Evolutionary conservation across 192 early-diverging fungal genomes (phyloP).

Genomic region (Coemansia sp.): DNA sequence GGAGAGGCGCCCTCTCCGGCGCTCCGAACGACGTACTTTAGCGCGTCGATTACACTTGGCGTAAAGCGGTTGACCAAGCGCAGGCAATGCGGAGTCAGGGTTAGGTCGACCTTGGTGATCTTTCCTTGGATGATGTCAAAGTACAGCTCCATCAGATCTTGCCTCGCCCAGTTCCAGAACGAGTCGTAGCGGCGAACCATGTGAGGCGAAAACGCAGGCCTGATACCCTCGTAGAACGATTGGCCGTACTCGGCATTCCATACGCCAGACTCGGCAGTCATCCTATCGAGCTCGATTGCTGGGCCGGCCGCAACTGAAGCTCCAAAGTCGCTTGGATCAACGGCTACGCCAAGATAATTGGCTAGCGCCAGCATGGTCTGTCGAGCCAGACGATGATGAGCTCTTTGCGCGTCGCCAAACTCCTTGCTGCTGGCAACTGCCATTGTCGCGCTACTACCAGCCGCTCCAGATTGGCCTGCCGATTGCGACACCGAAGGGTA

Average conservation of each 20-base stretch:
- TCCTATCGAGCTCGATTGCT: slow-evolving; percentile 75
- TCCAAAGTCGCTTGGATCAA: slow-evolving; percentile 66
- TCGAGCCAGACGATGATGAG: slow-evolving; percentile 66
- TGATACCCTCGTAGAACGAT: slow-evolving; percentile 83
- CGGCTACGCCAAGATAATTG: slow-evolving; percentile 77
- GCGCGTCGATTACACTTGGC: slow-evolving; percentile 1
- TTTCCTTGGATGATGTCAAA: slow-evolving; percentile 93
- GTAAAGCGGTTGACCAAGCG: slow-evolving; percentile 80
- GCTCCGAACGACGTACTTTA: slow-evolving; percentile 80
- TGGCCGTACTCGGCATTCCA: slow-evolving; percentile 93
- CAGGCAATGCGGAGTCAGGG: slow-evolving; percentile 70
- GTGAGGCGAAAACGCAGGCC: slow-evolving; percentile 69
- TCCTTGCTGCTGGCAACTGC: slow-evolving; percentile 83
- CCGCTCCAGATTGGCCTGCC: slow-evolving; percentile 49
- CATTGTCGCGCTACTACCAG: slow-evolving; percentile 59
- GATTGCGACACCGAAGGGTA: slow-evolving; percentile 6
- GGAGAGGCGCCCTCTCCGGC: slow-evolving; percentile 71
- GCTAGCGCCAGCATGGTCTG: slow-evolving; percentile 72
- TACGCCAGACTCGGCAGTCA: not conserved
- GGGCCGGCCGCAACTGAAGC: slow-evolving; percentile 46
- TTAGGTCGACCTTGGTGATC: slow-evolving; percentile 68
- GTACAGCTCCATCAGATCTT: slow-evolving; percentile 63
- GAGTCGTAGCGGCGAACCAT: slow-evolving; percentile 93
- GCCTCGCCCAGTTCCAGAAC: slow-evolving; percentile 92
- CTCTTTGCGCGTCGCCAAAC: slow-evolving; percentile 72